These are phyloP conservation scores for Trichoderma endophyticum DNA, from an alignment of 2,329 filamentous ascomycete species.

Conservation along the genomic window DNA sequence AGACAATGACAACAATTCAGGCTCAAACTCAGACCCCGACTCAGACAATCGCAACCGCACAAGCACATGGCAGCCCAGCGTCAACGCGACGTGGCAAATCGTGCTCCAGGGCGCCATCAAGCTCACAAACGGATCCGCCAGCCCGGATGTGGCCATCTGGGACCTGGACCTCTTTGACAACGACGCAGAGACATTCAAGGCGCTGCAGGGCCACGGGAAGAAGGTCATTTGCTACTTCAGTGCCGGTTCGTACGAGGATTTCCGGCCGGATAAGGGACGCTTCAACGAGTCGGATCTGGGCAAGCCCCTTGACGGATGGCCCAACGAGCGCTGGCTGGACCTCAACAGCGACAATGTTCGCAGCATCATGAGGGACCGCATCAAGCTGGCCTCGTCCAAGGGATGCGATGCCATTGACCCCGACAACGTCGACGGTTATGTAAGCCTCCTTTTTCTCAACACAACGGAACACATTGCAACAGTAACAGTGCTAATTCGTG, in stretches of 20 bases:
- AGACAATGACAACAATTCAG: slow-evolving; percentile 23
- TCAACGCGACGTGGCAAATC: slow-evolving; percentile 60
- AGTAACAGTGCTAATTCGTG: not conserved
- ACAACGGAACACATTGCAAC: not conserved
- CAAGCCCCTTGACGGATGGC: slow-evolving; percentile 59
- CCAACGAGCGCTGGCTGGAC: slow-evolving; percentile 65
- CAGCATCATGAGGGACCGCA: slow-evolving; percentile 59
- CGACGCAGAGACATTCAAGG: slow-evolving; percentile 40
- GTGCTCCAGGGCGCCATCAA: slow-evolving; percentile 47
- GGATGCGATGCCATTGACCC: slow-evolving; percentile 68
- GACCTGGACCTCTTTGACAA: slow-evolving; percentile 57
- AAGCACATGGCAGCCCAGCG: slow-evolving; percentile 50
- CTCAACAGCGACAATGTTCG: slow-evolving; percentile 56
- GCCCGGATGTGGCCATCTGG: slow-evolving; percentile 49
- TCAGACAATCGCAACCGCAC: slow-evolving; percentile 21
- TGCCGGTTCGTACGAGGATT: slow-evolving; percentile 65
- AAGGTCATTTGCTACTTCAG: slow-evolving; percentile 75
- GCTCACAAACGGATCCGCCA: slow-evolving; percentile 39
- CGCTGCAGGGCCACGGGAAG: slow-evolving; percentile 55
- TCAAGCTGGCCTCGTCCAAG: slow-evolving; percentile 57
- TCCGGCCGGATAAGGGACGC: slow-evolving; percentile 53
- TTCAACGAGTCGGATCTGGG: slow-evolving; percentile 58
- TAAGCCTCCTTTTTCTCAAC: slow-evolving; percentile 31
- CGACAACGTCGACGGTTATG: slow-evolving; percentile 64
- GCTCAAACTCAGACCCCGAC: slow-evolving; percentile 10